Base-by-base conservation (phyloP, 2,329 filamentous ascomycete genomes). In the Thielaviopsis euricoi region DNA sequence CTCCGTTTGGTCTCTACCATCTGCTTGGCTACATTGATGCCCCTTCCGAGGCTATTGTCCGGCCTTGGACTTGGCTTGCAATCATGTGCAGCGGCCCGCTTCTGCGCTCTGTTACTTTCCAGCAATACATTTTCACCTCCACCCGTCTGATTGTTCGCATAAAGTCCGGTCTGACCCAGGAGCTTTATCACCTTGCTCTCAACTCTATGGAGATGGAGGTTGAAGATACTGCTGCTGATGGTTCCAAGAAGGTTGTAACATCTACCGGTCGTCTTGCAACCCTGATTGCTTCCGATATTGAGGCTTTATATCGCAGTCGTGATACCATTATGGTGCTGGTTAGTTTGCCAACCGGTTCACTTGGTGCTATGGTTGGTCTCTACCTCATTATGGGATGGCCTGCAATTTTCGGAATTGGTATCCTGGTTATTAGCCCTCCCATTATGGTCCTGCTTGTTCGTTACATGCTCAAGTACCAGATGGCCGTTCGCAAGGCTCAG, bases 261-360 rank as follows among this genome's bases (percentile, higher is more conserved):
- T 76, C 77, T 3, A 72, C 76, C 7, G 76, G 77, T 17, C 71
- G 75, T 17, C 65, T 80, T 52, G 75, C 76, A 15, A 81, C 79
- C 58, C 69, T 82, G 56, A 80, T 81, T 76, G 75, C 77, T 9
- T 76, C 76, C 26, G 79, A 82, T 62, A 71, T 82, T 10, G 77
- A 81, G 57, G 75, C 77, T 26, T 71, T 82, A 33, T 76, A 71
- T 59, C 71, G 67, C 25, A 72, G 76, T 9, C 71, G 77, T 43
- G 78, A 82, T 61, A 67, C 79, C 10, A 67, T 80, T 49, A 68
- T 76, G 53, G 69, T 75, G 13, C 58, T 66, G 1, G 67, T 74
- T 33, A 75, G 76, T 15, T 68, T 75, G 3, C 72, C 78, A 2
- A 66, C 72, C 1, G 74, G 76, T 17, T 76, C 75, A 6, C 63